These are phyloP conservation scores for Fusarium albosuccineum DNA, from an alignment of 2,329 filamentous ascomycete genomes.

Conservation along the genomic window DNA sequence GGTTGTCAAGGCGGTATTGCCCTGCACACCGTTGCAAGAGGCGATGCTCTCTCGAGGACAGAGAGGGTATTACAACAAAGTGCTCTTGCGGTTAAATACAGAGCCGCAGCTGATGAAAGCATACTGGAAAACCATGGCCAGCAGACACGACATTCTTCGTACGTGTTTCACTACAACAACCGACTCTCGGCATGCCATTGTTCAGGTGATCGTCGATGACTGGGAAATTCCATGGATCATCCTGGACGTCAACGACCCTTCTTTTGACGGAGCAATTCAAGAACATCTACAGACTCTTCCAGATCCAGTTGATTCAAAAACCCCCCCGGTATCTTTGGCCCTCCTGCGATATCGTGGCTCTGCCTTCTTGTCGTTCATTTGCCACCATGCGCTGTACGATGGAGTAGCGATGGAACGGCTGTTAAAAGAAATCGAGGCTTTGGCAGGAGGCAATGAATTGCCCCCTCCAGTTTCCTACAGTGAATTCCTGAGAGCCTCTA, in stretches of 20 bases:
- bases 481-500: slow-evolving; percentile 72
- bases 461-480: slow-evolving; percentile 67
- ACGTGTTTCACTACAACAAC: slow-evolving; percentile 80
- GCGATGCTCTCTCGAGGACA: slow-evolving; percentile 77
- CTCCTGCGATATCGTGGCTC: slow-evolving; percentile 51
- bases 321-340: slow-evolving; percentile 61
- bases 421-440: slow-evolving; percentile 75
- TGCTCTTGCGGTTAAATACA: slow-evolving; percentile 71
- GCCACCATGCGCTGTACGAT: slow-evolving; percentile 90
- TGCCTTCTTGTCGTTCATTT: slow-evolving; percentile 62
- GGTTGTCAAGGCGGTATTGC: slow-evolving; percentile 70
- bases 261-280: slow-evolving; percentile 54
- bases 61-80: slow-evolving; percentile 78
- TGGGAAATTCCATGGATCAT: slow-evolving; percentile 58
- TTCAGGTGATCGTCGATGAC: slow-evolving; percentile 75
- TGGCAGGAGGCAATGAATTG: slow-evolving; percentile 64
- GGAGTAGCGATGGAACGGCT: slow-evolving; percentile 80
- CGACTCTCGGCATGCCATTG: slow-evolving; percentile 71
- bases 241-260: slow-evolving; percentile 48
- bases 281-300: slow-evolving; percentile 57
- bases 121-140: slow-evolving; percentile 73
- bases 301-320: slow-evolving; percentile 58
- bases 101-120: slow-evolving; percentile 63
- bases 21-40: slow-evolving; percentile 90
- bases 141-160: slow-evolving; percentile 80